A percentile compares a stretch with the other conserved stretches of the same genome.
These are phyloP conservation scores for Pezizomycotina sp. DNA, from an alignment of 2,329 filamentous ascomycete genomes.

Conservation along the genomic window DNA sequence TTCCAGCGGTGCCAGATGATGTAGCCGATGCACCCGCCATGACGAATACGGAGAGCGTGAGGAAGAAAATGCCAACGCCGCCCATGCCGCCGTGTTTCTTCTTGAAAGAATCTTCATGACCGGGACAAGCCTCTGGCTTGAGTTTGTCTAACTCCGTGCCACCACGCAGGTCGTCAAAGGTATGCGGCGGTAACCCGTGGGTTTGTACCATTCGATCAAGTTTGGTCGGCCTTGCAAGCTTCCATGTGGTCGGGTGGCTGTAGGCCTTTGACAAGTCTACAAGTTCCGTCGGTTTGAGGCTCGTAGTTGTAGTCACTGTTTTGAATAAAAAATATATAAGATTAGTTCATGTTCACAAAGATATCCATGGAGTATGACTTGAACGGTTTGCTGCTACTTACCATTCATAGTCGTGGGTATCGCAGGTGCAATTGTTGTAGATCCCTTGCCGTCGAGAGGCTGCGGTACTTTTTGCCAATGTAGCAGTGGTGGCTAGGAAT, in stretches of 20 bases:
- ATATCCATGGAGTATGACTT: constrained; percentile 17
- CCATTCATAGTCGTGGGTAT: constrained; percentile 82
- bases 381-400: constrained; percentile 32
- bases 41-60: constrained; percentile 57
- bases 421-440: constrained; percentile 62
- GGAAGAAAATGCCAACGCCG: constrained; percentile 66
- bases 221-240: constrained; percentile 49
- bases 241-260: constrained; percentile 43
- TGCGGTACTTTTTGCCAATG: constrained; percentile 59
- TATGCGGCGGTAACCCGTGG: constrained; percentile 76
- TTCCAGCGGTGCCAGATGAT: constrained; percentile 75
- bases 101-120: constrained; percentile 67
- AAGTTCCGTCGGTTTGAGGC: constrained; percentile 58
- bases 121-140: constrained; percentile 48
- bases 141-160: constrained; percentile 59
- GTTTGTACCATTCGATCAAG: constrained; percentile 60
- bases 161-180: constrained; percentile 74
- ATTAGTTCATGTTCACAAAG: no score
- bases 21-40: constrained; percentile 61
- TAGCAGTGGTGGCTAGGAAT: constrained; percentile 62
- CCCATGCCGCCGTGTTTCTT: constrained; percentile 53
- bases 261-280: constrained; percentile 58
- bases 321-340: no score
- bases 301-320: constrained; percentile 88
- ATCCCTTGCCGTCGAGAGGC: constrained; percentile 56